phyloP scores from a whole-genome alignment of 352 stramenopile genomes.

The Pythium oligandrum region DNA sequence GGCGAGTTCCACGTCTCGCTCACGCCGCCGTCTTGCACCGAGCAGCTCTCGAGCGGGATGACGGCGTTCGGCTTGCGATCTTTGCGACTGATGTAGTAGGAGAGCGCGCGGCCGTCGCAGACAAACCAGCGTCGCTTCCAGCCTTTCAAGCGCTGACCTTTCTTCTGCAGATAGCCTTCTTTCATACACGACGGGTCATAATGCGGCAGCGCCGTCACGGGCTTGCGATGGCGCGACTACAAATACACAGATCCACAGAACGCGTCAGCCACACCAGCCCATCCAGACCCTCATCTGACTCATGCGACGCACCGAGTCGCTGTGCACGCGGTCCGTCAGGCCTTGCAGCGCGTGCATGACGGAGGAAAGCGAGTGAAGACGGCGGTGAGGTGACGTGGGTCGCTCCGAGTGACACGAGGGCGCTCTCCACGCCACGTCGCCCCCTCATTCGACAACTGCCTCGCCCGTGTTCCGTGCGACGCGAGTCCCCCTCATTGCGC shows the following conservation, averaged over 20 bases:
- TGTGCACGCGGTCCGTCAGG: conserved; percentile 74
- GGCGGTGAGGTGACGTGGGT: too few species aligned
- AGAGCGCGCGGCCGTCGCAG: conserved; percentile 72
- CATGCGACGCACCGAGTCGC: conserved; percentile 32
- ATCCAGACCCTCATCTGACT: background rate
- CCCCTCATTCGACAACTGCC: too few species aligned
- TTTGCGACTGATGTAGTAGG: conserved; percentile 80
- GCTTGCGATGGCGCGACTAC: conserved; percentile 60
- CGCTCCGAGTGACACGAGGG: too few species aligned
- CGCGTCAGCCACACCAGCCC: background rate
- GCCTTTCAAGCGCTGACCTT: conserved; percentile 73
- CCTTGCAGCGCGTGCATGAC: conserved; percentile 66
- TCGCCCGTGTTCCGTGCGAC: too few species aligned
- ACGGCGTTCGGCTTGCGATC: conserved; percentile 80
- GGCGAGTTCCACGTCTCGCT: conserved; percentile 86
- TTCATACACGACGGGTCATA: conserved; percentile 72
- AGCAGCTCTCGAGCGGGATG: conserved; percentile 74
- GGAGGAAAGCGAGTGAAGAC: too few species aligned
- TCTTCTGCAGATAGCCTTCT: conserved; percentile 83
- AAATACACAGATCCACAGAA: conserved; percentile 6
- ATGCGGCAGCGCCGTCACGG: conserved; percentile 34
- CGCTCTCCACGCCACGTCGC: too few species aligned
- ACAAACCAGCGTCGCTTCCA: conserved; percentile 87
- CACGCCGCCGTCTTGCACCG: conserved; percentile 72
- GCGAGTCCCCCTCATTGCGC: too few species aligned